These are phyloP conservation scores for Pneumocystis oryctolagi DNA, from an alignment of 1,139 yeast genomes.

Conservation along the genomic window DNA sequence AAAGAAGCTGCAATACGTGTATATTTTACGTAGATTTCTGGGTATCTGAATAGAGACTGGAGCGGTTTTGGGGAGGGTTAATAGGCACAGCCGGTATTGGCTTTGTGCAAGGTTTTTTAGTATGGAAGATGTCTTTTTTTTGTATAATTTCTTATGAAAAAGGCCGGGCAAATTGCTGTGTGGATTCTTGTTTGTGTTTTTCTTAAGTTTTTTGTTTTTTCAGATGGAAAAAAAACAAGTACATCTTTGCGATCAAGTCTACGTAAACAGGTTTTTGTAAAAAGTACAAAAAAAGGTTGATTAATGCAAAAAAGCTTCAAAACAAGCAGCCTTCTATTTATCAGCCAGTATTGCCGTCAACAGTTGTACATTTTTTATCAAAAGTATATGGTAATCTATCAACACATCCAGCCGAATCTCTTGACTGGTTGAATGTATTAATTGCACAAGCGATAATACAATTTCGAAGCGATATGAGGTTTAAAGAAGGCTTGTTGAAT, in stretches of 20 bases:
- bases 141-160: neutral
- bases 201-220: slow-evolving; percentile 76
- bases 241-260: neutral
- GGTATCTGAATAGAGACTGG: neutral
- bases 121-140: neutral
- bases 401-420: slow-evolving; percentile 72
- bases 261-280: neutral
- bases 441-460: slow-evolving; percentile 84
- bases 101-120: neutral
- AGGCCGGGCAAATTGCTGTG: slow-evolving; percentile 66
- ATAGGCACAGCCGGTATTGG: neutral
- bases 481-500: slow-evolving; percentile 69
- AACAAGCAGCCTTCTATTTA: slow-evolving; percentile 19
- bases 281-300: slow-evolving; percentile 12
- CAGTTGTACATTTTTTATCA: slow-evolving; percentile 41
- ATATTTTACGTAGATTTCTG: neutral
- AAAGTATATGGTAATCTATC: slow-evolving; percentile 86
- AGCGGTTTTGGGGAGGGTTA: neutral
- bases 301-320: slow-evolving; percentile 11
- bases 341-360: slow-evolving; percentile 17
- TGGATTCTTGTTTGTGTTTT: slow-evolving; percentile 58
- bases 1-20: neutral
- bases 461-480: slow-evolving; percentile 69
- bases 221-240: slow-evolving; percentile 39
- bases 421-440: slow-evolving; percentile 93